Percentiles rank a stretch among this genome's conserved stretches.
phyloP scores from a whole-genome alignment of 371 early-diverging fungal genomes.

The Mortierella sp. region DNA sequence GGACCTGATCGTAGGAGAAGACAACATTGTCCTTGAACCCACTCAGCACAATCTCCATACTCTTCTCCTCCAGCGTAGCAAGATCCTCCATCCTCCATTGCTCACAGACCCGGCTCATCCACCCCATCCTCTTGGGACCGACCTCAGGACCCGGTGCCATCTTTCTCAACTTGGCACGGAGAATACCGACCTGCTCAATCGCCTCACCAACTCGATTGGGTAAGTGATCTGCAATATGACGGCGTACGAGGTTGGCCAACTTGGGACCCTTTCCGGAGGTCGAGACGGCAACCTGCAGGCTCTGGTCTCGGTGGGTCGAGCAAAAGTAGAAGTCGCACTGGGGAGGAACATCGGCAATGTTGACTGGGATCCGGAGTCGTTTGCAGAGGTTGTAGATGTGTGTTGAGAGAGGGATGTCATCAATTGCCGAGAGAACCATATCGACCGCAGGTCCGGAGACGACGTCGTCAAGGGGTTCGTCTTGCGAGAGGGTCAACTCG shows the following conservation, averaged over 20 bases:
- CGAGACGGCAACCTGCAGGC: slow-evolving; percentile 90
- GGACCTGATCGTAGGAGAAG: slow-evolving; percentile 50
- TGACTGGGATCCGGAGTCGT: slow-evolving; percentile 84
- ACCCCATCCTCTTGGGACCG: slow-evolving; percentile 83
- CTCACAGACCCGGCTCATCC: slow-evolving; percentile 71
- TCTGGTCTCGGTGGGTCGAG: slow-evolving; percentile 86
- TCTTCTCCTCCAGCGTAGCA: slow-evolving; percentile 63
- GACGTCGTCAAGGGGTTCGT: neutral
- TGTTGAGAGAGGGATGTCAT: slow-evolving; percentile 79
- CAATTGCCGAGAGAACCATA: slow-evolving; percentile 88
- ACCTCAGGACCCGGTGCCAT: slow-evolving; percentile 77
- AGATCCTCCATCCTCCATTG: slow-evolving; percentile 70
- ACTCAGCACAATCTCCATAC: slow-evolving; percentile 68
- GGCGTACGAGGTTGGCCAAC: slow-evolving; percentile 84
- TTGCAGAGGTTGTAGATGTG: slow-evolving; percentile 80
- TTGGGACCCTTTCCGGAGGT: slow-evolving; percentile 94
- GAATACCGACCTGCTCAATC: slow-evolving; percentile 76
- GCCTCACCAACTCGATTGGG: slow-evolving; percentile 78
- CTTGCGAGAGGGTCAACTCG: neutral
- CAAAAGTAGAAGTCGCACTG: slow-evolving; percentile 95
- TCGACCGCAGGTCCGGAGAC: slow-evolving; percentile 58
- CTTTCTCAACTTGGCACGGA: slow-evolving; percentile 77
- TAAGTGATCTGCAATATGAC: slow-evolving; percentile 72
- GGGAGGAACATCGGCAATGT: slow-evolving; percentile 92
- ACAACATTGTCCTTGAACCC: slow-evolving; percentile 71